Evolutionary conservation across 2,329 filamentous ascomycete species (phyloP), one percentile per base, ranked within the genome.

Genomic region (Cladosporium sp.): DNA sequence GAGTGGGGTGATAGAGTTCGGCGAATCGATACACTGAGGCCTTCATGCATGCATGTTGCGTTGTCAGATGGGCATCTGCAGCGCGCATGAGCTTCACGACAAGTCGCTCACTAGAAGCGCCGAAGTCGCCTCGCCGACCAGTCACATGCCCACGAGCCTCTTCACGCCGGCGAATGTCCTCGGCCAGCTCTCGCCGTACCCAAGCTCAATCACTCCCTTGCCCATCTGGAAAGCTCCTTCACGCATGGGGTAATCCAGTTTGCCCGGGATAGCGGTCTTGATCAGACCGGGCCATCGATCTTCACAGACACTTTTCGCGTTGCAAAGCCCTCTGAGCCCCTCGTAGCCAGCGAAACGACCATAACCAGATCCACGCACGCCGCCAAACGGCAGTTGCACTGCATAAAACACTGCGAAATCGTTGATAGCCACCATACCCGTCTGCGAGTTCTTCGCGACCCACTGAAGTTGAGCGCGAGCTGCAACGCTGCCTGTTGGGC

Each of bases 331-430:
- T 41, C 92, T 85, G 26, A 99, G 80, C 0, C 95, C 95, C 77
- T 99, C 95, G 70, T 91, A 89, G 28, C 93, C 95, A 0, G 92
- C 94, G 79, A 99, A 99, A 2, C 94, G 86, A 1, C 95, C 95
- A 77, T 98, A 98, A 0, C 82, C 95, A 28, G 91, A 96, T 0
- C 93, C 94, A 66, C 87, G 88, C n/a, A 92, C 88, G 64, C 93
- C 95, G 44, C 95, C 95, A 78, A 99, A 99, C 0, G 95, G 95
- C 47, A 99, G 81, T 79, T 97, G 93, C 8, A 96, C 93, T 62
- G 94, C 92, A 76, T 99, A 99, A 78, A 89, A 97, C 32, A 88
- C 90, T 24, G 90, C 95, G 75, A 99, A 99, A 80, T 99, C 95
- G 77, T 99, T 99, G 71, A 99, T 87, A 28, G 92, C 88, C 0